Conservation (phyloP, 1,139 yeast genomes). For the Debaryomyces coudertii region DNA sequence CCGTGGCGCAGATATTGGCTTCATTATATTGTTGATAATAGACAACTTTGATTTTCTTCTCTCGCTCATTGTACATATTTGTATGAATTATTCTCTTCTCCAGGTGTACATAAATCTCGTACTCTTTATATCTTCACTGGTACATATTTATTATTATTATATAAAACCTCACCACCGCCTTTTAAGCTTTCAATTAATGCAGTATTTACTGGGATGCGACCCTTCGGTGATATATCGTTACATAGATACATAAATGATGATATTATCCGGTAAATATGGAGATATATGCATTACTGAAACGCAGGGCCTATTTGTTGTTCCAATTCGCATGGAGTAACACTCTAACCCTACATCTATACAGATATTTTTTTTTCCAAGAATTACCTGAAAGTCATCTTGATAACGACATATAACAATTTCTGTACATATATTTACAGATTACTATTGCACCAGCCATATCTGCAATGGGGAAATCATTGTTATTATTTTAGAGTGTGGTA, state of each 20-base stretch:
- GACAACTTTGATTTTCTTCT: conserved; percentile 3
- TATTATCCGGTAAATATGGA: neutral
- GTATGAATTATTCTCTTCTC: neutral
- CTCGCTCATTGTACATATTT: neutral
- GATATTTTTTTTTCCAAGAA: neutral
- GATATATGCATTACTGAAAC: conserved; percentile 3
- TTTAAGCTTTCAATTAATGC: neutral
- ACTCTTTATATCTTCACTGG: neutral
- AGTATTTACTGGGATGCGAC: neutral
- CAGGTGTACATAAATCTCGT: neutral
- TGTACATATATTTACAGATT: neutral
- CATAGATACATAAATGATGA: neutral
- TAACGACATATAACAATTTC: neutral
- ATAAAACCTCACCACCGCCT: neutral
- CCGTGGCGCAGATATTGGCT: neutral
- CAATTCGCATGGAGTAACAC: neutral
- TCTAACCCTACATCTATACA: neutral
- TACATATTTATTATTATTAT: neutral
- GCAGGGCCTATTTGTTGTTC: neutral
- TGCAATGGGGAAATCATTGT: neutral
- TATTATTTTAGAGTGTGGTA: conserved; percentile 2
- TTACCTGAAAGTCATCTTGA: neutral
- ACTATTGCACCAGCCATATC: neutral
- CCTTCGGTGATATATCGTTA: neutral
- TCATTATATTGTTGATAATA: conserved; percentile 1